A percentile compares a stretch with the other conserved stretches of the same genome.
phyloP scores from a whole-genome alignment of 108 stramenopile species.

The Cyclostephanos tholiformis region DNA sequence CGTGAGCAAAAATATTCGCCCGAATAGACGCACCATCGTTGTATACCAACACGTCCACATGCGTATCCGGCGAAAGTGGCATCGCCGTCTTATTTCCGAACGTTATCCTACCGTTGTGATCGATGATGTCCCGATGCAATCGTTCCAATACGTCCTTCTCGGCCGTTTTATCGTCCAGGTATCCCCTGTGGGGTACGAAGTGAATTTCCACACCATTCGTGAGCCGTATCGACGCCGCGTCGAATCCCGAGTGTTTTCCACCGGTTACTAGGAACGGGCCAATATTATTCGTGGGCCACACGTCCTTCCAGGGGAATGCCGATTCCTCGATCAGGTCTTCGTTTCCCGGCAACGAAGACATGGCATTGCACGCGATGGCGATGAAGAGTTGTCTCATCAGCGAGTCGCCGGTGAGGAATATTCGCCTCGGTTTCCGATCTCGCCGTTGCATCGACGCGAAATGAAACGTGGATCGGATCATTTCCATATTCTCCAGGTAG shows the following conservation, averaged over 20 bases:
- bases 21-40: constrained; percentile 13
- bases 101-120: constrained; percentile 9
- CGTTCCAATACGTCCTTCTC: constrained; percentile 12
- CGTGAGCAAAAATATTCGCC: neutral
- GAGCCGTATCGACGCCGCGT: constrained; percentile 23
- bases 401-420: constrained; percentile 33
- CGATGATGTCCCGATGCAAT: constrained; percentile 9
- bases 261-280: neutral
- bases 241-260: constrained; percentile 25
- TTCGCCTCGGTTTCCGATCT: constrained; percentile 4
- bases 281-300: neutral
- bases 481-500: constrained; percentile 6
- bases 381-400: constrained; percentile 34
- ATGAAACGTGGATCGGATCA: constrained; percentile 9
- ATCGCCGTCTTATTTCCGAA: constrained; percentile 31
- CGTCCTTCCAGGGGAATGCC: constrained; percentile 18
- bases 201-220: constrained; percentile 24
- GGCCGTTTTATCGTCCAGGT: neutral
- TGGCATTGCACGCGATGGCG: constrained; percentile 31
- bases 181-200: constrained; percentile 25
- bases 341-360: neutral
- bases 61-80: neutral
- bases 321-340: constrained; percentile 2
- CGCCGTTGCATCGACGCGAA: neutral
- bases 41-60: constrained; percentile 28